Evolutionary conservation across 2,329 filamentous ascomycete species (phyloP).

Genomic region (Verticillium zaregamsianum): DNA sequence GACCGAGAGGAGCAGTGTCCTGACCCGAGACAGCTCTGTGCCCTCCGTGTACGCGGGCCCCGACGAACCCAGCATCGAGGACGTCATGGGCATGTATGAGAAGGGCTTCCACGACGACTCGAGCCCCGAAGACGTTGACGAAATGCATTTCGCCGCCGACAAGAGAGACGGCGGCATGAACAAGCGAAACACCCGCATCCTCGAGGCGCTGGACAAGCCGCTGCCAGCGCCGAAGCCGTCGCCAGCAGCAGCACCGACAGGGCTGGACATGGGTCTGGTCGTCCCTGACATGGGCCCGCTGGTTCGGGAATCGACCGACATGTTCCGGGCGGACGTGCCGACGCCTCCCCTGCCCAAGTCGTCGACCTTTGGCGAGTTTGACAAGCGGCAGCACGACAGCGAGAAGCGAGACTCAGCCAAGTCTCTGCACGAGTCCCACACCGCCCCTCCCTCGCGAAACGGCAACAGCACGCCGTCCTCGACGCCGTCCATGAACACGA

Average conservation of each 20-base stretch:
- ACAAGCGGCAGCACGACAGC: constrained; percentile 15
- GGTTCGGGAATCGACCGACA: constrained; percentile 28
- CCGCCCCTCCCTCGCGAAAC: neutral
- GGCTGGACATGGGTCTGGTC: neutral
- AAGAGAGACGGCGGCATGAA: constrained; percentile 29
- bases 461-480: constrained; percentile 12
- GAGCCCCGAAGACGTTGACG: constrained; percentile 24
- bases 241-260: constrained; percentile 4
- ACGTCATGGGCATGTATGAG: constrained; percentile 69
- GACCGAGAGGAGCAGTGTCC: constrained; percentile 80
- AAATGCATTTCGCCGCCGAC: constrained; percentile 26
- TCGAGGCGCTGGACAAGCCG: constrained; percentile 35
- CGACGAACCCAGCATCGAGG: constrained; percentile 59
- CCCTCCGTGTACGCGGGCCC: constrained; percentile 52
- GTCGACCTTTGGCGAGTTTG: constrained; percentile 17
- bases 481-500: constrained; percentile 10
- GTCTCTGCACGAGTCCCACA: constrained; percentile 19
- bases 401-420: constrained; percentile 50
- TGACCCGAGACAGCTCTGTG: constrained; percentile 74
- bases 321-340: constrained; percentile 24
- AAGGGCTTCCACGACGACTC: constrained; percentile 51
- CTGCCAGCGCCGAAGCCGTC: constrained; percentile 19
- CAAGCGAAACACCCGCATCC: constrained; percentile 29
- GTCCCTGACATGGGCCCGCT: constrained; percentile 13
- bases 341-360: constrained; percentile 3